phyloP scores from a whole-genome alignment of 2,329 filamentous ascomycete species.

The Pseudocercospora pini-densiflorae region DNA sequence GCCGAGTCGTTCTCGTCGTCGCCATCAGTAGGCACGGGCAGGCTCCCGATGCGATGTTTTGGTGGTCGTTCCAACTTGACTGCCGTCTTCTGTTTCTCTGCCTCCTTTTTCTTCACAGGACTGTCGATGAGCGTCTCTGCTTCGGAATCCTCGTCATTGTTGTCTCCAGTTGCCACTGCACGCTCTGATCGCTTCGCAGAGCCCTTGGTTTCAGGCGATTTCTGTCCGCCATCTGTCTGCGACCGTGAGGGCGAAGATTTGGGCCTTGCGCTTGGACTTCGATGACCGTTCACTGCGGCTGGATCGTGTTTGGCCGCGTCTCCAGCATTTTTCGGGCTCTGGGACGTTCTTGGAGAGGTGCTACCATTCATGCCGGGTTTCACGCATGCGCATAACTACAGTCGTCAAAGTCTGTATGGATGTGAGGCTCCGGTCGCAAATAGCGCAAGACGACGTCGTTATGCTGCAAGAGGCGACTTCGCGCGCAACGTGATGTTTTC shows the following conservation, averaged over 20 bases:
- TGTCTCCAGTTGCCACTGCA: slow-evolving; percentile 23
- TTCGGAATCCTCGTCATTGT: slow-evolving; percentile 50
- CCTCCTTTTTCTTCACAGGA: slow-evolving; percentile 46
- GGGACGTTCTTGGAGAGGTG: slow-evolving; percentile 31
- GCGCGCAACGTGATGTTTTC: slow-evolving; percentile 2
- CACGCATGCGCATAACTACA: slow-evolving; percentile 20
- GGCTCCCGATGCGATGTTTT: slow-evolving; percentile 37
- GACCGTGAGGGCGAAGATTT: slow-evolving; percentile 23
- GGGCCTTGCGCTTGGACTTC: slow-evolving; percentile 12
- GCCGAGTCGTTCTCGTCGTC: slow-evolving; percentile 39
- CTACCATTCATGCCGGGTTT: slow-evolving; percentile 38
- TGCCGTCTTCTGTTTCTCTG: slow-evolving; percentile 39
- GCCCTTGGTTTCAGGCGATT: slow-evolving; percentile 11
- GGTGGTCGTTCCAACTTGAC: slow-evolving; percentile 29
- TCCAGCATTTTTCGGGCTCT: slow-evolving; percentile 21
- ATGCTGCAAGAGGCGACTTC: background rate
- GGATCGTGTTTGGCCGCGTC: slow-evolving; percentile 16
- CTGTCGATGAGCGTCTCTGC: slow-evolving; percentile 56
- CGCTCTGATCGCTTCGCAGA: slow-evolving; percentile 7
- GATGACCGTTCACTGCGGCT: slow-evolving; percentile 17
- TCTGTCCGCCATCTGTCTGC: slow-evolving; percentile 16
- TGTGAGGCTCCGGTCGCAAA: slow-evolving; percentile 15
- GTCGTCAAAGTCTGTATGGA: background rate
- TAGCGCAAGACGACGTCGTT: background rate
- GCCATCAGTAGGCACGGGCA: slow-evolving; percentile 37